Conservation (phyloP, 306 rosid species). For the Dryas drummondii region DNA sequence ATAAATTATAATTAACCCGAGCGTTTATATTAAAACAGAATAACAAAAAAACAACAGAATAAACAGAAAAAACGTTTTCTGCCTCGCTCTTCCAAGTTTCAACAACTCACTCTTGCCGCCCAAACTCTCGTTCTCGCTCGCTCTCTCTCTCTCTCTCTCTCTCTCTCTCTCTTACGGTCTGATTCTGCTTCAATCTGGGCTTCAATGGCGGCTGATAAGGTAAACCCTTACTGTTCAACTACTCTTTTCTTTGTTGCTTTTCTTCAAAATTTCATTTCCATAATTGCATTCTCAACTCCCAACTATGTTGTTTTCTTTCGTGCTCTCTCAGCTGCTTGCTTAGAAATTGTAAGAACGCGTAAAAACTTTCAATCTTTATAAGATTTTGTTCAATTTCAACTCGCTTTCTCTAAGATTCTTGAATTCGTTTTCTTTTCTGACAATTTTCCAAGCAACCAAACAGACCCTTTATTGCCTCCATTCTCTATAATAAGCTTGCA, state of each 20-base stretch:
- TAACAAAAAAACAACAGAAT: not conserved
- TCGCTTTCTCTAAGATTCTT: constrained; percentile 16
- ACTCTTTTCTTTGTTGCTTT: constrained; percentile 3
- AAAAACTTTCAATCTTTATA: not conserved
- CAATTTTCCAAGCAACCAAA: not conserved
- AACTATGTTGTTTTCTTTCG: constrained; percentile 1
- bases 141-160: not conserved
- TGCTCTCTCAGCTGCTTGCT: constrained; percentile 8
- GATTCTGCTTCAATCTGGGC: not conserved
- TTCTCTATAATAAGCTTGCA: not conserved
- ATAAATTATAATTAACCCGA: too few species aligned
- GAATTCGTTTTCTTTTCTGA: not conserved
- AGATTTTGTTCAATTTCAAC: constrained; percentile 3
- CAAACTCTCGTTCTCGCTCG: not conserved
- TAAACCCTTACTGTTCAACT: not conserved
- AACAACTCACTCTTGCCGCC: constrained; percentile 24
- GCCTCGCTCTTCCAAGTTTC: not conserved
- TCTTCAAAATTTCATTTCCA: not conserved
- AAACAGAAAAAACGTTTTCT: not conserved
- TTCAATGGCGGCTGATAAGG: constrained; percentile 22
- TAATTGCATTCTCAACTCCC: not conserved
- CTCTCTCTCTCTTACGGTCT: not conserved
- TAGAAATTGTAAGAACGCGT: not conserved
- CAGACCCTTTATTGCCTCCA: not conserved
- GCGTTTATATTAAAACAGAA: not conserved